Evolutionary conservation across 176 grass and related monocot genomes (phyloP).

Genomic region (Oryza glaberrima): DNA sequence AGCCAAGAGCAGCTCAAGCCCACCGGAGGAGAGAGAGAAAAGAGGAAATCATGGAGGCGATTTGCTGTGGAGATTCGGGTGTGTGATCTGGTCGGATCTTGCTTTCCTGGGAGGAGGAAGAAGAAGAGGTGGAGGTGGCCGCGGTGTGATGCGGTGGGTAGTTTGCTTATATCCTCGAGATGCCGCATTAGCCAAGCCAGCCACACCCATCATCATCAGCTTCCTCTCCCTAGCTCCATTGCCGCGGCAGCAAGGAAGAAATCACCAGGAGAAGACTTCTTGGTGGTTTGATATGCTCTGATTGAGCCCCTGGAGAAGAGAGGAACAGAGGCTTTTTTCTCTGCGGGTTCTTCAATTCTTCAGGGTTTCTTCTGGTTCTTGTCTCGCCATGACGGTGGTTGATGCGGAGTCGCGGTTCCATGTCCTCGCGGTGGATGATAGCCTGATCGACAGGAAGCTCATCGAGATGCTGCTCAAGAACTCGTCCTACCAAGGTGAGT

Average conservation of each 20-base stretch:
- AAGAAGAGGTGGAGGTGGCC: not conserved
- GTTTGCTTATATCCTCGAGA: constrained; percentile 33
- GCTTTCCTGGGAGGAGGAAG: constrained; percentile 49
- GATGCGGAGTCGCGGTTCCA: constrained; percentile 73
- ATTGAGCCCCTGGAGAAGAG: not conserved
- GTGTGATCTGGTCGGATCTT: constrained; percentile 82
- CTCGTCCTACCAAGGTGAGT: constrained; percentile 90
- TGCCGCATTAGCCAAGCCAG: constrained; percentile 50
- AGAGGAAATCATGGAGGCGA: constrained; percentile 67
- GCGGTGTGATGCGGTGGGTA: constrained; percentile 30
- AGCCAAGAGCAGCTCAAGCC: constrained; percentile 32
- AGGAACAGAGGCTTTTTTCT: not conserved
- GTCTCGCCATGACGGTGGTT: constrained; percentile 48
- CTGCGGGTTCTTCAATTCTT: constrained; percentile 1
- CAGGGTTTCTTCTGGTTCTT: not conserved
- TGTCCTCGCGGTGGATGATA: constrained; percentile 93
- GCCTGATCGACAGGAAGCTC: constrained; percentile 96
- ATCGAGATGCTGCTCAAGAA: constrained; percentile 90
- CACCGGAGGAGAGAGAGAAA: not conserved
- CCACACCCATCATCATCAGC: constrained; percentile 10
- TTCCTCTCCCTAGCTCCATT: not conserved
- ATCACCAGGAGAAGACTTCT: not conserved
- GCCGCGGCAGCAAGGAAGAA: not conserved
- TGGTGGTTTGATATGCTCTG: not conserved
- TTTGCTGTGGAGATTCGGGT: constrained; percentile 73